These are phyloP conservation scores for Claviceps arundinis DNA, from an alignment of 2,329 filamentous ascomycete genomes.

Conservation along the genomic window DNA sequence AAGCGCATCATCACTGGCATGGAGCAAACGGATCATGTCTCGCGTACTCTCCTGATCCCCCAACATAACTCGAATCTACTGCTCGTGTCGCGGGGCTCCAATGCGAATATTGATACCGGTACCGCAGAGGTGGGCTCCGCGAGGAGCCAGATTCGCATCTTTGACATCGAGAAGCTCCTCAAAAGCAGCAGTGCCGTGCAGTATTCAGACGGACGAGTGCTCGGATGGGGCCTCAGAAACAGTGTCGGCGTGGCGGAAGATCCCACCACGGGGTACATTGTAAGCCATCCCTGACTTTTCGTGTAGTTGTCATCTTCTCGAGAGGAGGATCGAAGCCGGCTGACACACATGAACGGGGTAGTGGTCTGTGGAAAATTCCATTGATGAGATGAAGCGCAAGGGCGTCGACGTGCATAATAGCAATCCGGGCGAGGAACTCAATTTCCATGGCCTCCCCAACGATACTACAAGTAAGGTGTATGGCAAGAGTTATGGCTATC, in stretches of 20 bases:
- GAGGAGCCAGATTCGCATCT: conserved; percentile 46
- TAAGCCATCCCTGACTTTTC: conserved; percentile 4
- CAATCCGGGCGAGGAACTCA: conserved; percentile 61
- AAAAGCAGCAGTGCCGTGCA: conserved; percentile 13
- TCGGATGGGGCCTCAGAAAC: conserved; percentile 57
- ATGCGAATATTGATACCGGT: conserved; percentile 40
- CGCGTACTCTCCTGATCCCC: conserved; percentile 49
- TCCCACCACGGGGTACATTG: conserved; percentile 29
- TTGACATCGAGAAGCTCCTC: conserved; percentile 19
- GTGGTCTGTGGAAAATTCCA: conserved; percentile 52
- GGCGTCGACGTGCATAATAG: conserved; percentile 46
- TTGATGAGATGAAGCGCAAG: conserved; percentile 42
- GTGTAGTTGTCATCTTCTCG: too few species aligned
- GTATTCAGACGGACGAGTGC: conserved; percentile 29
- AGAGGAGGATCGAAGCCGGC: too few species aligned
- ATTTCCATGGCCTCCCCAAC: conserved; percentile 48
- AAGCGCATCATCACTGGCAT: conserved; percentile 43
- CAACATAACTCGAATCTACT: conserved; percentile 36
- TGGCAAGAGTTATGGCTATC: conserved; percentile 48
- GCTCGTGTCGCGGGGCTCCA: conserved; percentile 48
- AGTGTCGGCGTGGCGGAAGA: conserved; percentile 54
- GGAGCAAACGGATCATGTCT: conserved; percentile 43
- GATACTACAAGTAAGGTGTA: conserved; percentile 10
- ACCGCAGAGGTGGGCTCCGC: conserved; percentile 36
- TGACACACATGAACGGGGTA: background rate